Evolutionary conservation across 768 basidiomycete genomes (phyloP), one percentile per base, ranked within the genome.

Genomic region (Pleurotus platypus): DNA sequence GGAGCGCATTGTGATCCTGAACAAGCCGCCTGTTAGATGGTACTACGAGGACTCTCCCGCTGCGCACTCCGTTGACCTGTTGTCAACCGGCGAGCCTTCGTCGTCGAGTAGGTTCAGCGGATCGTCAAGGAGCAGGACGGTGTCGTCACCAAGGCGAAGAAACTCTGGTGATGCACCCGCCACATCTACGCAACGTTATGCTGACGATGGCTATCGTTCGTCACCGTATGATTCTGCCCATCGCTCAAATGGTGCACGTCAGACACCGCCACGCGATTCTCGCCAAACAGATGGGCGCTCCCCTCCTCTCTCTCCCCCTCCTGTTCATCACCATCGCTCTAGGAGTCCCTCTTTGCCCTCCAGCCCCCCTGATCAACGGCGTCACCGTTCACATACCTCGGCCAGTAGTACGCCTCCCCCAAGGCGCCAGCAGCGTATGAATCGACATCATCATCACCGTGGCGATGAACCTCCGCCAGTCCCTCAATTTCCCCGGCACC

Each of bases 1-100:
- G 7, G 49, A 50, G 27, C 20, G 39, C 5, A 42, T 54, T 11
- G 27, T 54, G 37, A 39, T 54, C 13, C 13, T 54, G 35, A 39
- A 54, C 24, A 26, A 54, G 18, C 39, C 51, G 24, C 51, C 51
- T 42, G 15, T 39, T 2, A 39, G 51, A 24, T 54, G 51, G 51
- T 54, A 54, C 26, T 54, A 54, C 20, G 16, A 54, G 12, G 12
- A 26, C 11, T 42, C 51, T 42, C 22, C 20, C 6, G 51, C 35
- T 5, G 37, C 39, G 11, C 51, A 42, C n/a, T 54, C 51, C 6
- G 51, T 54, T 11, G 51, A 54, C 26, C 18, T 54, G 2, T 42
- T 54, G 9, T 40, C 51, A 7, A 16, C 11, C n/a, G 51, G 51
- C 6, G 51, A 30, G 5, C 38, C 51, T 4, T 40, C 38, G 7